A percentile compares a stretch with the other conserved stretches of the same genome.
These are phyloP conservation scores for Cyanidiococcus yangmingshanensis DNA, from an alignment of 23 red algal species.

Conservation along the genomic window DNA sequence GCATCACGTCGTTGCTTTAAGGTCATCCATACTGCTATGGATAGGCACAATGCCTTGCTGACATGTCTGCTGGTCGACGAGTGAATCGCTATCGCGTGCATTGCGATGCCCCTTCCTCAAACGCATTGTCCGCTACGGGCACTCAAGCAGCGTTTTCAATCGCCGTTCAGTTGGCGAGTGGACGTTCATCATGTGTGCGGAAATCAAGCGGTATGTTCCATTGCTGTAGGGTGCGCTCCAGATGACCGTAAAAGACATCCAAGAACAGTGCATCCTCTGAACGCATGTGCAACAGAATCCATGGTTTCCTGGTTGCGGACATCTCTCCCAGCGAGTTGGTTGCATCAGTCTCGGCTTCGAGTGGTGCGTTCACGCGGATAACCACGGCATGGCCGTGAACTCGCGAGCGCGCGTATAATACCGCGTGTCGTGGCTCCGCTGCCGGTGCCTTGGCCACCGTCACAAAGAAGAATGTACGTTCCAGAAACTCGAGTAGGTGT, in stretches of 20 bases:
- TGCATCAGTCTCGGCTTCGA: background rate
- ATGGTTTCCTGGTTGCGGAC: background rate
- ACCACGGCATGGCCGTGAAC: background rate
- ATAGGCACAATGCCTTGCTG: too few relatives aligned
- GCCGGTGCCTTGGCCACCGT: background rate
- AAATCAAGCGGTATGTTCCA: background rate
- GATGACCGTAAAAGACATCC: background rate
- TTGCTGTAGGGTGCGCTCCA: background rate
- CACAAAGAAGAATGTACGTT: background rate
- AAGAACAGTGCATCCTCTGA: slow-evolving; percentile 5
- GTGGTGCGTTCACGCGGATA: background rate
- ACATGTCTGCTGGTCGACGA: too few relatives aligned
- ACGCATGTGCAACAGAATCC: background rate
- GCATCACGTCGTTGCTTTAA: too few relatives aligned
- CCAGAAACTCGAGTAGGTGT: background rate
- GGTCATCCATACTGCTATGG: too few relatives aligned
- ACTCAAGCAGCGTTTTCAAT: too few relatives aligned
- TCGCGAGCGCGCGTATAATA: background rate
- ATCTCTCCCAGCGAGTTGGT: background rate
- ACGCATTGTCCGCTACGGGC: too few relatives aligned
- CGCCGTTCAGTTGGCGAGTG: background rate
- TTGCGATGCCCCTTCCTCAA: too few relatives aligned
- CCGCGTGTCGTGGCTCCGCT: background rate
- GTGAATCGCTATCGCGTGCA: too few relatives aligned
- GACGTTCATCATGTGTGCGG: background rate